A percentile compares a stretch with the other conserved stretches of the same genome.
phyloP scores from a whole-genome alignment of 345 rosid species.

The Gossypium turneri region DNA sequence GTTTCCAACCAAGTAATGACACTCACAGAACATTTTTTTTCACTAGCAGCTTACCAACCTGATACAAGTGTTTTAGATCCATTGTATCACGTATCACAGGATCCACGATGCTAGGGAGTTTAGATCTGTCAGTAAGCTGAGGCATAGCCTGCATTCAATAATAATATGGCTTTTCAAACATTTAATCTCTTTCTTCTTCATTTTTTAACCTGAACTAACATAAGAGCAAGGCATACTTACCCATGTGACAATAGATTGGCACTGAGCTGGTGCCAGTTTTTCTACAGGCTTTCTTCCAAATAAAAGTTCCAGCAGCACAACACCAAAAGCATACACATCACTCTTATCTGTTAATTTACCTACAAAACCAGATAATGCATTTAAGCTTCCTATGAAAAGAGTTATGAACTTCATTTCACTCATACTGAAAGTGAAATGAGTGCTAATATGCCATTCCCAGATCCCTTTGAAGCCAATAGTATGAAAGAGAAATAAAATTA shows the following conservation, averaged over 20 bases:
- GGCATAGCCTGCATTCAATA: slow-evolving; percentile 85
- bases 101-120: slow-evolving; percentile 80
- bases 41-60: slow-evolving; percentile 45
- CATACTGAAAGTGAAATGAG: background rate
- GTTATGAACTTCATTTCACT: background rate
- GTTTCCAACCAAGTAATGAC: background rate
- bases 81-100: slow-evolving; percentile 68
- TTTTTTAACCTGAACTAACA: background rate
- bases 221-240: slow-evolving; percentile 49
- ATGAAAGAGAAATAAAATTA: background rate
- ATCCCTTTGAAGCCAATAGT: background rate
- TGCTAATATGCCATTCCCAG: background rate
- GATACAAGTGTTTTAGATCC: slow-evolving; percentile 85
- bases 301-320: slow-evolving; percentile 91
- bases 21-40: background rate
- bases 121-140: slow-evolving; percentile 84
- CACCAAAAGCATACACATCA: slow-evolving; percentile 93
- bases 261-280: slow-evolving; percentile 76
- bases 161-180: background rate
- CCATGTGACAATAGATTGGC: slow-evolving; percentile 96
- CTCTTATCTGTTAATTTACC: slow-evolving; percentile 94
- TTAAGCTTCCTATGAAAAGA: background rate
- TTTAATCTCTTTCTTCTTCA: background rate
- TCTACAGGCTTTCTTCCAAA: slow-evolving; percentile 84
- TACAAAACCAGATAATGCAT: slow-evolving; percentile 13